Percentiles rank a stretch among this genome's conserved stretches.
phyloP scores from a whole-genome alignment of 2,329 filamentous ascomycete species.

The Penicillium sclerotiorum region DNA sequence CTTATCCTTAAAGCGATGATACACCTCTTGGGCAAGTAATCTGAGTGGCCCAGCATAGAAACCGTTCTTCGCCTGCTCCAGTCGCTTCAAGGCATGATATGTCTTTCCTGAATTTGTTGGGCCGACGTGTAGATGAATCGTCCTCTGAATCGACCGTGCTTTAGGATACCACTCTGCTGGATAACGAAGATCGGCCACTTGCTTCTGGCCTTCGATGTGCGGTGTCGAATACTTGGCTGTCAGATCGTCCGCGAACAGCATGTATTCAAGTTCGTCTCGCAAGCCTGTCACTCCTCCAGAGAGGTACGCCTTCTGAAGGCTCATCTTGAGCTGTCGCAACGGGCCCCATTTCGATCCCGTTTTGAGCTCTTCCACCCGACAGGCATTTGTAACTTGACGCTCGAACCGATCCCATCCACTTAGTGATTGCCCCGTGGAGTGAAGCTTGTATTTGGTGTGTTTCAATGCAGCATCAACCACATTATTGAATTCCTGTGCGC shows the following conservation, averaged over 20 bases:
- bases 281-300: slow-evolving; percentile 56
- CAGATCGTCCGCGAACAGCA: slow-evolving; percentile 68
- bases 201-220: slow-evolving; percentile 62
- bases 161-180: slow-evolving; percentile 91
- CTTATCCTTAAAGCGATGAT: slow-evolving; percentile 77
- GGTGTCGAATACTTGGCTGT: slow-evolving; percentile 59
- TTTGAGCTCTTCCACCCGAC: slow-evolving; percentile 27
- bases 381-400: slow-evolving; percentile 35
- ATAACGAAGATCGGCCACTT: slow-evolving; percentile 79
- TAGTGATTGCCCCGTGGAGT: slow-evolving; percentile 16
- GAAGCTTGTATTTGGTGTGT: slow-evolving; percentile 26
- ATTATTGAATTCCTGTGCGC: slow-evolving; percentile 28
- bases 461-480: slow-evolving; percentile 31
- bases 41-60: slow-evolving; percentile 90
- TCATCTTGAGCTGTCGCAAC: slow-evolving; percentile 28
- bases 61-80: slow-evolving; percentile 74
- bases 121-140: slow-evolving; percentile 88
- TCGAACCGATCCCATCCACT: slow-evolving; percentile 35
- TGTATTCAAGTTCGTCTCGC: slow-evolving; percentile 62
- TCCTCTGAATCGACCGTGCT: slow-evolving; percentile 77
- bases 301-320: slow-evolving; percentile 63
- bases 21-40: slow-evolving; percentile 92
- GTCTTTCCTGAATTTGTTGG: slow-evolving; percentile 99
- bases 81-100: slow-evolving; percentile 83
- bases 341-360: slow-evolving; percentile 17